Percentiles rank a stretch among this genome's conserved stretches.
These are phyloP conservation scores for Arthonia radiata DNA, from an alignment of 495 filamentous ascomycete species.

Conservation along the genomic window DNA sequence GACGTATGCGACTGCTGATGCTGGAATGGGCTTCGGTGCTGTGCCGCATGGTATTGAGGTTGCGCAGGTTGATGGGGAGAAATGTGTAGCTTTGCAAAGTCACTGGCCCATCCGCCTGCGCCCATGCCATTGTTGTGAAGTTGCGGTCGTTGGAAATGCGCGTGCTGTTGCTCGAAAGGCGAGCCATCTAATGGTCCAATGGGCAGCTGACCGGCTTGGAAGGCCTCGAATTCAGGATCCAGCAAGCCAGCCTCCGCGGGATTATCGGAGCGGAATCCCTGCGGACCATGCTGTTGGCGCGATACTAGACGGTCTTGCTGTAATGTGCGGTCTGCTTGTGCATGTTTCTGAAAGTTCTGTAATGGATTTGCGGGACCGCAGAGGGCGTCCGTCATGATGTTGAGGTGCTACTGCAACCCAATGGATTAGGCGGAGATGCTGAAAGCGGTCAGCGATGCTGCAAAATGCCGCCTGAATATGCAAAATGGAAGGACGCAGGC, in stretches of 20 bases:
- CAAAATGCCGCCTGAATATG: too few species aligned
- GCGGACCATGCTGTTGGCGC: conserved; percentile 12
- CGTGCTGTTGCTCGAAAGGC: conserved; percentile 3
- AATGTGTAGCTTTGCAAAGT: conserved; percentile 15
- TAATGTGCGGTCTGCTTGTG: conserved; percentile 46
- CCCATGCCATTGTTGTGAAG: conserved; percentile 6
- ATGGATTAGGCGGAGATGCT: too few species aligned
- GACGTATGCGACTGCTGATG: too few species aligned
- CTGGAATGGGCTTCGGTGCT: too few species aligned
- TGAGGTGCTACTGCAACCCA: too few species aligned
- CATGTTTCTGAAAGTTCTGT: conserved; percentile 63
- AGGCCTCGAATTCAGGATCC: conserved; percentile 47
- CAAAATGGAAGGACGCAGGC: too few species aligned
- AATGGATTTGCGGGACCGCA: conserved; percentile 82
- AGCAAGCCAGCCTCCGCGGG: conserved; percentile 27
- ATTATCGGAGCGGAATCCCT: conserved; percentile 38
- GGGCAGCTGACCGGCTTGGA: conserved; percentile 28
- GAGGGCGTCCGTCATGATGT: conserved; percentile 50
- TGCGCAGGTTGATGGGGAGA: conserved; percentile 3
- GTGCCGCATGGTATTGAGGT: not conserved
- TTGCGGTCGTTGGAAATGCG: conserved; percentile 1
- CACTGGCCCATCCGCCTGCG: conserved; percentile 12
- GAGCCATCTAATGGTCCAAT: conserved; percentile 7
- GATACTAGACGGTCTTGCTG: conserved; percentile 57
- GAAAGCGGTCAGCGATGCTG: too few species aligned